Conservation (phyloP, 164 flowering plant species). For the Vitis rotundifolia region DNA sequence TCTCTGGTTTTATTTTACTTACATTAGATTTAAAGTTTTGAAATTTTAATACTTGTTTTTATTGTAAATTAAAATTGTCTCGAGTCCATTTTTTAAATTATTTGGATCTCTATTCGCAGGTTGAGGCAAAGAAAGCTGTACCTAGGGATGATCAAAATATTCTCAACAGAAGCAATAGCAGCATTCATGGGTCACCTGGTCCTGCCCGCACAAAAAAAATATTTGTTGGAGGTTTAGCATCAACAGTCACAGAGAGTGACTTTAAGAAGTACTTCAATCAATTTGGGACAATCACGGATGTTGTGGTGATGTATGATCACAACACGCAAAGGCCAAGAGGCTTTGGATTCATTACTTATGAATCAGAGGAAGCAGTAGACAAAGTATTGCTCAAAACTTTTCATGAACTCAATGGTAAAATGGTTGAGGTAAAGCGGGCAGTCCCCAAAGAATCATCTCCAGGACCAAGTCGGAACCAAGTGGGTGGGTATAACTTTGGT, state of each 20-base stretch:
- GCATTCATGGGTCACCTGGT: slow-evolving; percentile 67
- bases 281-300: slow-evolving; percentile 83
- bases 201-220: slow-evolving; percentile 79
- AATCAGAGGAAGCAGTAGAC: slow-evolving; percentile 87
- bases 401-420: slow-evolving; percentile 86
- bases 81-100: neutral
- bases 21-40: neutral
- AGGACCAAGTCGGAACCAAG: slow-evolving; percentile 53
- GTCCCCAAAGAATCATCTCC: slow-evolving; percentile 88
- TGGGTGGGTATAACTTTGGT: slow-evolving; percentile 53
- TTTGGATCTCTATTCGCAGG: slow-evolving; percentile 40
- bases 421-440: slow-evolving; percentile 92
- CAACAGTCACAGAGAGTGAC: slow-evolving; percentile 80
- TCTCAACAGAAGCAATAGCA: slow-evolving; percentile 44
- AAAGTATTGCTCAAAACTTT: slow-evolving; percentile 68
- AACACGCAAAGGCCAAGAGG: slow-evolving; percentile 93
- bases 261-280: slow-evolving; percentile 88
- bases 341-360: slow-evolving; percentile 88
- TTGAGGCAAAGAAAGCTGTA: slow-evolving; percentile 94
- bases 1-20: neutral
- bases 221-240: slow-evolving; percentile 90
- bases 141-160: slow-evolving; percentile 83
- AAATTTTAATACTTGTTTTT: neutral
- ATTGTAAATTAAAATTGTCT: neutral
- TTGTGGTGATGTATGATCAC: slow-evolving; percentile 94